Evolutionary conservation across 352 stramenopile genomes (phyloP).

Genomic region (Globisporangium viniferum): DNA sequence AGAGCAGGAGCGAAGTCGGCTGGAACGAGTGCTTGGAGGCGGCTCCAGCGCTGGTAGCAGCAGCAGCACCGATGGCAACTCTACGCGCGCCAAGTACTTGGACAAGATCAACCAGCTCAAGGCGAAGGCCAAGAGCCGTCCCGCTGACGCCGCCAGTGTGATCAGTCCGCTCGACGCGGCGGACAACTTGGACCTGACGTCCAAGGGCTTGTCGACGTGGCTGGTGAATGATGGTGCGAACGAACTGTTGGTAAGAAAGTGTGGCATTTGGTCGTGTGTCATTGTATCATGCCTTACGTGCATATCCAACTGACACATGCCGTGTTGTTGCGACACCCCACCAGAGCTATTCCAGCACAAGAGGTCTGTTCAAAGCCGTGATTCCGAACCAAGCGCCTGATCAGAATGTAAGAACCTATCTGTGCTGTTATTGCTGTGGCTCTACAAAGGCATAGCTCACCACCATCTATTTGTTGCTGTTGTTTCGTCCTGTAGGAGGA

Average conservation of each 20-base stretch:
- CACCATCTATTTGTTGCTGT: neutral
- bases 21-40: neutral
- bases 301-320: neutral
- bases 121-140: conserved; percentile 42
- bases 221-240: conserved; percentile 69
- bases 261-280: neutral
- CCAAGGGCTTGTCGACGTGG: conserved; percentile 65
- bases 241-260: conserved; percentile 46
- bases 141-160: neutral
- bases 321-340: neutral
- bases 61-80: conserved; percentile 9
- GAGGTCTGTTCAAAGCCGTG: conserved; percentile 59
- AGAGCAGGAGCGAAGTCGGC: conserved; percentile 6
- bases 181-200: conserved; percentile 29
- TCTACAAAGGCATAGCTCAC: neutral
- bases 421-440: too few species aligned
- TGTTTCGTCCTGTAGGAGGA: conserved; percentile 38
- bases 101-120: conserved; percentile 72
- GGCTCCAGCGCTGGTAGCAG: neutral
- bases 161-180: conserved; percentile 22
- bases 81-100: conserved; percentile 68
- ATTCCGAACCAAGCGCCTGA: conserved; percentile 45
- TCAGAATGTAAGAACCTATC: conserved; percentile 39
- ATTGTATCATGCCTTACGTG: neutral
- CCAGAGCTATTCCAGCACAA: conserved; percentile 59